Percentiles rank a stretch among this genome's conserved stretches.
Evolutionary conservation across 495 filamentous ascomycete genomes (phyloP).

Genomic region (Friedmanniomyces endolithicus): DNA sequence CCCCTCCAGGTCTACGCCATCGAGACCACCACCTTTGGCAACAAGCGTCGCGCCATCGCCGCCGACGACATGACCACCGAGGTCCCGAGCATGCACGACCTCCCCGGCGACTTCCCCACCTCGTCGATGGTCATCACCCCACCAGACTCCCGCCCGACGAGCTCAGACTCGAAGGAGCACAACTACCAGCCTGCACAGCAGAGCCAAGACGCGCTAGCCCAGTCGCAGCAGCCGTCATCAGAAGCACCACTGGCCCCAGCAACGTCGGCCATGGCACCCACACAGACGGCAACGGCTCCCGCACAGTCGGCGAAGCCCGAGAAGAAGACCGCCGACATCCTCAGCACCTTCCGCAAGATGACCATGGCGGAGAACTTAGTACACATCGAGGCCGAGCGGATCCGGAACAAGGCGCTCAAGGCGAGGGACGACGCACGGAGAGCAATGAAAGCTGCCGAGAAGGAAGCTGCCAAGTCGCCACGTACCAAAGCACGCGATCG

Average conservation of each 20-base stretch:
- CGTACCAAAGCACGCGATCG: neutral
- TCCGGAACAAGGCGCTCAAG: too few species aligned
- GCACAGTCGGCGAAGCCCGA: neutral
- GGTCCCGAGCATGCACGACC: neutral
- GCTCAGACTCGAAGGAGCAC: neutral
- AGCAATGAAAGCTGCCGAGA: neutral
- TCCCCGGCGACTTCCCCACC: neutral
- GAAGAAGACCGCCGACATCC: neutral
- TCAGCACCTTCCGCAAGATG: neutral
- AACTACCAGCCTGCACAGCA: neutral
- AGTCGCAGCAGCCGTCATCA: neutral
- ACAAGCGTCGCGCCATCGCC: conserved; percentile 3
- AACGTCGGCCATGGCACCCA: neutral
- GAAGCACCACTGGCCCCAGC: neutral
- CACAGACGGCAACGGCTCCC: neutral
- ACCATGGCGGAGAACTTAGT: neutral
- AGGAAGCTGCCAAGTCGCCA: neutral
- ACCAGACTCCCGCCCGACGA: neutral
- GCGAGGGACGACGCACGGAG: neutral
- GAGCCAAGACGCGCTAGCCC: neutral
- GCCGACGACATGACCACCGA: neutral
- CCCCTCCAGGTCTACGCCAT: neutral
- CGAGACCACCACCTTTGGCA: neutral
- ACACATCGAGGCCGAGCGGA: too few species aligned
- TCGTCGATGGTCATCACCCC: neutral